Evolutionary conservation across 129 eudicot species (phyloP), one percentile per base, ranked within the genome.

Genomic region (Saussurea involucrata): DNA sequence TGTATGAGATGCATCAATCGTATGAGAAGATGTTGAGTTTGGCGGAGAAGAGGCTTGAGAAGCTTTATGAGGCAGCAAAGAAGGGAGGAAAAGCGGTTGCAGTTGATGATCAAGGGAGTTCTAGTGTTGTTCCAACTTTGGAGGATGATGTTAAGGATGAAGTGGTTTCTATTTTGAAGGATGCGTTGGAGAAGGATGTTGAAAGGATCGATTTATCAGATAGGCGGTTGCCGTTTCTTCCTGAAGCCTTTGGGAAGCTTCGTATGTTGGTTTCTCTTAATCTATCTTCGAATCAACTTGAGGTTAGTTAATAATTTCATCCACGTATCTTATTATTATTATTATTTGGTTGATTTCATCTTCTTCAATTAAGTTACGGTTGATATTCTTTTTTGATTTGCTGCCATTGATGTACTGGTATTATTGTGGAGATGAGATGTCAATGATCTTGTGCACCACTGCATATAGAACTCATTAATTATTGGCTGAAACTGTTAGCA

Each of bases 1-100:
- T 94, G 86, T 96, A 91, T 25, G 96, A 89, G 80, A 82, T 91
- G 97, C 96, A 94, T 73, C 84, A 79, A 75, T 69, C 89, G 63
- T 94, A 94, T 58, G 97, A 80, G 85, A 87, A 78, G 90, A 58
- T 89, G 92, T 79, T 94, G 83, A 75, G 72, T 24, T 91, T 86
- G 40, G 96, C 97, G 44, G 98, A 94, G 90, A 42, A 64, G 81
- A 87, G 84, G 81, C 73, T 94, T 78, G 90, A 87, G 92, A 94
- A 73, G 96, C 86, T 94, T 55, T 94, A 94, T 33, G 92, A 91
- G 71, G 81, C 82, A 15, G 98, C 96, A 22, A 87, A 71, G 44
- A 84, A 70, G 10, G 91, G 90, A 18, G 80, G 85, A 6, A 76
- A 69, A 10, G 18, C 80, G 71, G 80, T 74, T 17, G 79, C 11